phyloP scores from a whole-genome alignment of 208 protist species.

The Blastocrithidia nonstop region DNA sequence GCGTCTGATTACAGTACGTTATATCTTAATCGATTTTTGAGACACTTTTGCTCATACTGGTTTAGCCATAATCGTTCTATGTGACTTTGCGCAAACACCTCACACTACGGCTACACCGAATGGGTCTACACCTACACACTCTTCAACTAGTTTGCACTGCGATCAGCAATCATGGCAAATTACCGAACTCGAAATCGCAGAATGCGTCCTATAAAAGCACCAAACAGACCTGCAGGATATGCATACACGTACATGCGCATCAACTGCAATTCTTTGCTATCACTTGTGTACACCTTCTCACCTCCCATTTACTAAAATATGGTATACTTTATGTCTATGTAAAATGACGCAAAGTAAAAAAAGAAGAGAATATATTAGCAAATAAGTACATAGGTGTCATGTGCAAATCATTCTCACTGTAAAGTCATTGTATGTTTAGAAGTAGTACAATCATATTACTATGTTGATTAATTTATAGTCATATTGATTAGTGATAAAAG shows the following conservation, averaged over 20 bases:
- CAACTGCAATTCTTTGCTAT: conserved; percentile 27
- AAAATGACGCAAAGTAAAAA: conserved; percentile 1
- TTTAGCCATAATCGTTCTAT: conserved; percentile 39
- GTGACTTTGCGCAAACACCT: conserved; percentile 34
- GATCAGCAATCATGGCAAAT: conserved; percentile 37
- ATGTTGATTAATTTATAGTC: no score
- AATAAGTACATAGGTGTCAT: background rate
- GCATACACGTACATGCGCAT: conserved; percentile 81
- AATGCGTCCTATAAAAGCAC: conserved; percentile 48
- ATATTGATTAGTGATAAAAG: no score
- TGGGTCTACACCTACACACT: conserved; percentile 56
- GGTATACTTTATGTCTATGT: background rate
- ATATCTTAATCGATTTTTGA: background rate
- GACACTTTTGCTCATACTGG: conserved; percentile 37
- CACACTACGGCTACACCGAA: conserved; percentile 57
- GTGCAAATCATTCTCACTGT: no score
- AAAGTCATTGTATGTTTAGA: no score
- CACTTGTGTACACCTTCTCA: background rate
- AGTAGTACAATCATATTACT: no score
- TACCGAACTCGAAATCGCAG: conserved; percentile 46
- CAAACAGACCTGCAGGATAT: conserved; percentile 42
- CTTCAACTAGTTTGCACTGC: conserved; percentile 12
- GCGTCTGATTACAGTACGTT: conserved; percentile 35
- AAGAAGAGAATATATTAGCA: background rate
- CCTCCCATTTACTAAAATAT: no score